phyloP scores from a whole-genome alignment of 2,329 filamentous ascomycete genomes.

The Aureobasidium sp. region DNA sequence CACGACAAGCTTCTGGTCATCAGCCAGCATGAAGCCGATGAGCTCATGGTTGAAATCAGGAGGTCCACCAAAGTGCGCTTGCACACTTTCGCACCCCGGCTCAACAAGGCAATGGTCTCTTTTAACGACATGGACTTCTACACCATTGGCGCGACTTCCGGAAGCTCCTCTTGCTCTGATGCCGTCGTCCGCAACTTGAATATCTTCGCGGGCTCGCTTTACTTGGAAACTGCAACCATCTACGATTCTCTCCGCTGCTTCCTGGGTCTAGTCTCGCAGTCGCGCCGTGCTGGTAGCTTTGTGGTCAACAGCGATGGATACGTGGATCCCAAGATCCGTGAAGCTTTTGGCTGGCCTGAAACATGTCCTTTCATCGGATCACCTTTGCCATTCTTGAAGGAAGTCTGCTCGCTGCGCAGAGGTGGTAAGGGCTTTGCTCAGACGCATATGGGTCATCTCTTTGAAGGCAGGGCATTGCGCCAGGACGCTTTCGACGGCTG shows the following conservation, averaged over 20 bases:
- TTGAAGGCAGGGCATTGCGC: background rate
- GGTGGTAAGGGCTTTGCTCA: background rate
- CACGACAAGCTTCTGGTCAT: conserved; percentile 41
- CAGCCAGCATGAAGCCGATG: conserved; percentile 53
- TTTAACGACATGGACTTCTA: conserved; percentile 1
- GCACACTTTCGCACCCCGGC: background rate
- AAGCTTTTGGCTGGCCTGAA: background rate
- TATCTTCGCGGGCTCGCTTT: conserved; percentile 1
- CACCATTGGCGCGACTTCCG: background rate
- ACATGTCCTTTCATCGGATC: background rate
- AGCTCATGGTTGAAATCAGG: conserved; percentile 35
- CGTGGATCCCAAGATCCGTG: background rate
- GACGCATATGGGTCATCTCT: background rate
- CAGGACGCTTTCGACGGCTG: background rate
- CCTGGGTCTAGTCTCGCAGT: background rate
- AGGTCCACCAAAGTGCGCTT: conserved; percentile 23
- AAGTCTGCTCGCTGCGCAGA: background rate
- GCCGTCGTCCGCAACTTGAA: background rate
- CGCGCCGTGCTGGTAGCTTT: background rate
- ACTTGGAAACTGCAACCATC: background rate
- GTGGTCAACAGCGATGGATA: background rate
- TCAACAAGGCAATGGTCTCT: background rate
- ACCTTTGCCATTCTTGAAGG: conserved; percentile 1
- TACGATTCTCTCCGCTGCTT: background rate
- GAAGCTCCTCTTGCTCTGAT: background rate